Evolutionary conservation across 305 asterid genomes (phyloP), one percentile per base, ranked within the genome.

Genomic region (Fraxinus nigra): DNA sequence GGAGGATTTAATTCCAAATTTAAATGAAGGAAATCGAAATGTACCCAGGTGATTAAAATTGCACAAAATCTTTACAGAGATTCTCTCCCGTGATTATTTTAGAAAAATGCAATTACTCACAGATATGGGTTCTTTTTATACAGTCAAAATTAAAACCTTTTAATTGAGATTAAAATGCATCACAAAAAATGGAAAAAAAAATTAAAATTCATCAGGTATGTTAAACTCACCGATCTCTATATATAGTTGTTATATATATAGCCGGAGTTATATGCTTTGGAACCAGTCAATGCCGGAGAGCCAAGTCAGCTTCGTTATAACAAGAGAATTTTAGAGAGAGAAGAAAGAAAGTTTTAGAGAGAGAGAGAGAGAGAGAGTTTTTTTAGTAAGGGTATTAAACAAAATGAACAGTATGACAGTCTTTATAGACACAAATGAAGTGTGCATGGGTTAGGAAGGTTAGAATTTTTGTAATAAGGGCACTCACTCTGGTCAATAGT

Each of bases 211-310:
- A 81, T 82, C 81, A 87, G 76, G 78, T 83, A 65, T 35, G 81
- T 51, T 81, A 30, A 59, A 69, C 93, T 79, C 78, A 86, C 93
- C 90, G 92, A 91, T 93, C 95, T 84, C 84, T 76, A 82, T 69
- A 61, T 76, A 43, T 63, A 67, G 61, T 79, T 61, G 79, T 67
- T 76, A 30, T 32, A 67, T 22, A 40, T 69, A 74, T 78, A 82
- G 78, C 91, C 82, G 87, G 85, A 85, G 69, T 76, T 82, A 80
- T 40, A 83, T 80, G 81, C 83, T 67, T 59, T 82, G 78, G 85
- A 80, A 79, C 56, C 82, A 85, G 92, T 89, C 93, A 91, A 89
- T 90, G 93, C 92, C 91, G 85, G 93, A 90, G 86, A 87, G 85
- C 78, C 82, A 82, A 84, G 88, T 82, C 97, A 82, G 85, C 86